Base-by-base conservation (phyloP, 2,329 filamentous ascomycete genomes). In the Fusarium aywerte region DNA sequence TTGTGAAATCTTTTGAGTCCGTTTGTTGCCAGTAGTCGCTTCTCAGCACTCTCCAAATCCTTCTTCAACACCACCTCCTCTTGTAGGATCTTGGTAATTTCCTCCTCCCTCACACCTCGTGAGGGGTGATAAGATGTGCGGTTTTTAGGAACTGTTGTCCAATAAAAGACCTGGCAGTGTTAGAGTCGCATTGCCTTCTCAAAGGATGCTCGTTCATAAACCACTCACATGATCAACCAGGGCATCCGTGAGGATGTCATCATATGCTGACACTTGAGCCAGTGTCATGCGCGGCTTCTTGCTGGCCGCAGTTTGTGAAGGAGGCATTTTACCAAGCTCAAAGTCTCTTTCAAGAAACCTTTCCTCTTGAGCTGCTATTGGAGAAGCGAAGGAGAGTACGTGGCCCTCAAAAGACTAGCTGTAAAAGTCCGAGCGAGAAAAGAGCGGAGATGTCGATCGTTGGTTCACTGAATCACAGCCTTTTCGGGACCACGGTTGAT, bases 101-200 rank as follows among this genome's bases (percentile, higher is more conserved):
- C 87, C 55, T 86, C 84, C 72, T 89, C 85, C 53, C 87, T 88
- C 49, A 98, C 84, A 38, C 92, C 92, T 65, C 96, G 90, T 8
- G 91, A 93, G 1, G 93, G 86, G 73, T 92, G 91, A 78, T 97
- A 98, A 55, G 92, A 92, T 56, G 88, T 89, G 63, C 92, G 90
- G 74, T 98, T 97, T 80, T 99, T 99, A 68, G 95, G 94, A 60
- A 97, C 97, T 5, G 88, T 92, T 7, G 95, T 95, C 95, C 96
- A 98, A 83, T 96, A 99, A 79, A 92, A 97, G 11, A 93, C 90
- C 95, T 62, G 42, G 23, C 27, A 16, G 35, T 48, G 61, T 76
- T 70, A 72, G 67, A 70, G 48, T 49, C 44, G 59, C 59, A 61
- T 61, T 57, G 38, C 1, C 44, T 31, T 49, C 38, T 43, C 16